Base-by-base conservation (phyloP, 2,329 filamentous ascomycete species). In the Nemania serpens region DNA sequence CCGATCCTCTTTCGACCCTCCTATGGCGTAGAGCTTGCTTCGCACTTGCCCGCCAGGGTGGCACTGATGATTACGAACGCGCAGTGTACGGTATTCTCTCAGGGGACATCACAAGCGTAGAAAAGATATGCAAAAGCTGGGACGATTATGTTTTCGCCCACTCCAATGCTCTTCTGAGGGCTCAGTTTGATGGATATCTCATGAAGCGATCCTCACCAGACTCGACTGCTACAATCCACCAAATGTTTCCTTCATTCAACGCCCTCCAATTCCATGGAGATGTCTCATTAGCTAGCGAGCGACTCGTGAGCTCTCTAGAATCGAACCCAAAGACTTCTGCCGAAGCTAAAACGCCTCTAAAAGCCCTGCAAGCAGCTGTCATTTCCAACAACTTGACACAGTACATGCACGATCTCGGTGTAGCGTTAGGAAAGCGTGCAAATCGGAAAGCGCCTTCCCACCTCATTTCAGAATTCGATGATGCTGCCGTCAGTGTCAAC, bases 71-170 rank as follows among this genome's bases (percentile, higher is more conserved):
- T 53, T 94, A 93, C 70, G 93, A 99, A 76, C 86, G 88, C 57
- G 95, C 94, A 17, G 92, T 97, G 0, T 97, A 97, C 72, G 94
- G 92, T 29, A 78, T 97, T 12, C 82, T 99, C n/a, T 89, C 90
- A 43, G 95, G 95, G 51, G 92, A 97, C 71, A 83, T 93, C 51
- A 78, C 84, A 39, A 91, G 89, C 53, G 91, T 96, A 11, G 87
- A 91, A 71, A 85, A 86, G 66, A 87, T 94, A 41, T 93, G 91
- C 72, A 82, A 84, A 52, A 87, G 83, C 20, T 96, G 93, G 89
- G 91, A 97, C 67, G 94, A 98, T 71, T 87, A 89, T 69, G 82
- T 97, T 17, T 97, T 95, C 74, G 88, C 89, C 37, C 88, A 93
- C 73, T 95, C 95, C 79, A 97, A 96, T 71, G 88, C 91, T n/a